Percentiles rank a stretch among this genome's conserved stretches.
Conservation (phyloP, 306 rosid species). For the peach (Prunus persica) region Prunus_persica_NCBIv2 NC_034009.1:26813001-26813500, state of each 20-base stretch:
- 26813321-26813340: slow-evolving; percentile 57
- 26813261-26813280: slow-evolving; percentile 68
- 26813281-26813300: slow-evolving; percentile 70
- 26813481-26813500: slow-evolving; percentile 69
- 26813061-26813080: slow-evolving; percentile 81
- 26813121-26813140: slow-evolving; percentile 69
- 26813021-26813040: slow-evolving; percentile 74
- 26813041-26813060: slow-evolving; percentile 45
- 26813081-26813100: slow-evolving; percentile 84
- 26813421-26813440: slow-evolving; percentile 75
- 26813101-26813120: slow-evolving; percentile 89
- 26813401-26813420: slow-evolving; percentile 43
- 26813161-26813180: slow-evolving; percentile 40
- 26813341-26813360: slow-evolving; percentile 47
- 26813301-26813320: slow-evolving; percentile 97
- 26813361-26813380: slow-evolving; percentile 80
- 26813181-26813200: slow-evolving; percentile 51
- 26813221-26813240: slow-evolving; percentile 85
- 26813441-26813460: slow-evolving; percentile 91
- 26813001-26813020: slow-evolving; percentile 68
- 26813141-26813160: slow-evolving; percentile 28
- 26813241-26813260: slow-evolving; percentile 76
- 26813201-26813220: slow-evolving; percentile 66
- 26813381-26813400: slow-evolving; percentile 61
- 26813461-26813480: slow-evolving; percentile 53